A percentile compares a stretch with the other conserved stretches of the same genome.
These are phyloP conservation scores for Candida peoriensis DNA, from an alignment of 805 yeast genomes.

Conservation along the genomic window DNA sequence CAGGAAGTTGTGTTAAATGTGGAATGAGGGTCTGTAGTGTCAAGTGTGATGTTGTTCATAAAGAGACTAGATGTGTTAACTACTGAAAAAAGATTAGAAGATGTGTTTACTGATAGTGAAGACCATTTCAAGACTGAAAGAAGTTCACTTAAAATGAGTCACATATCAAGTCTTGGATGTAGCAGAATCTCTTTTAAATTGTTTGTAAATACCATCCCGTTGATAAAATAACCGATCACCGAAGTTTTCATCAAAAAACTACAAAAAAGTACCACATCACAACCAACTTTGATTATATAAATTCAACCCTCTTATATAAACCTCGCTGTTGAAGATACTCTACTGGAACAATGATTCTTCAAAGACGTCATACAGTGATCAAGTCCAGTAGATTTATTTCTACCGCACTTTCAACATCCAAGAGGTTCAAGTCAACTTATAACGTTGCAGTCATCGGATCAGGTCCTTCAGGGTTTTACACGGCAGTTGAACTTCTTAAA, in stretches of 20 bases:
- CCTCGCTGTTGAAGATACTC: not conserved
- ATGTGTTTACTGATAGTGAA: constrained; percentile 1
- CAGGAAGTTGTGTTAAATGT: constrained; percentile 37
- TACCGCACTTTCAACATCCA: not conserved
- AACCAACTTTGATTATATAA: no score
- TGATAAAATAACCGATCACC: not conserved
- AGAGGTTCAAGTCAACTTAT: constrained; percentile 9
- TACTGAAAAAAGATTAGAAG: constrained; percentile 12
- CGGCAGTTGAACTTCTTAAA: constrained; percentile 68
- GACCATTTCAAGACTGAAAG: not conserved
- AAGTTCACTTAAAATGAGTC: no score
- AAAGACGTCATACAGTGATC: not conserved
- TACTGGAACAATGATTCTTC: not conserved
- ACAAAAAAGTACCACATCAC: no score
- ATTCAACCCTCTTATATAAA: constrained; percentile 2
- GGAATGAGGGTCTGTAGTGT: constrained; percentile 37
- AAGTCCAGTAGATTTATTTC: not conserved
- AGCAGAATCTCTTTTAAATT: no score
- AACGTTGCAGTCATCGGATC: constrained; percentile 66
- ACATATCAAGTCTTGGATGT: no score
- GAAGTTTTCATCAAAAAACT: not conserved
- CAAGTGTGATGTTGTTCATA: constrained; percentile 35
- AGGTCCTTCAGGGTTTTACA: constrained; percentile 96
- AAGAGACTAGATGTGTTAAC: constrained; percentile 39
- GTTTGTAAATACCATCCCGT: not conserved